A percentile compares a stretch with the other conserved stretches of the same genome.
These are phyloP conservation scores for Fraxinus baroniana DNA, from an alignment of 305 asterid species.

Conservation along the genomic window DNA sequence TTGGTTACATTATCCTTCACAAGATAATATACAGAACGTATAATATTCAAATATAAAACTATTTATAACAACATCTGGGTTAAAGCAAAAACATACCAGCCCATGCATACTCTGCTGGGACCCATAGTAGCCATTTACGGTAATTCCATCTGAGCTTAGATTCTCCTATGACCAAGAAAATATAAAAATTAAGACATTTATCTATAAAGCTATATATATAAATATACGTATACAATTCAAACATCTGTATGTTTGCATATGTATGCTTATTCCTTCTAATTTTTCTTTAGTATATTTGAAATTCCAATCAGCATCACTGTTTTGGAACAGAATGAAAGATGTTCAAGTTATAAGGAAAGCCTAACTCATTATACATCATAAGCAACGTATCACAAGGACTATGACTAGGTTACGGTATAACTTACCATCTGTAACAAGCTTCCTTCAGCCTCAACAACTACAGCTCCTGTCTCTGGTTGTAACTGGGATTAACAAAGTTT, in stretches of 20 bases:
- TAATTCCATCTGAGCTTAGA: slow-evolving; percentile 58
- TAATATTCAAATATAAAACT: no score
- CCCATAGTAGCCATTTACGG: slow-evolving; percentile 75
- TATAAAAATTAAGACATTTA: background rate
- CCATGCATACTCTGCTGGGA: slow-evolving; percentile 86
- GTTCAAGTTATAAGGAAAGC: background rate
- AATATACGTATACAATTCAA: background rate
- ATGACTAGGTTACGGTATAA: slow-evolving; percentile 12
- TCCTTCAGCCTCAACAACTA: slow-evolving; percentile 51
- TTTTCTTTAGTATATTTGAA: background rate
- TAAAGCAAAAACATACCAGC: slow-evolving; percentile 46
- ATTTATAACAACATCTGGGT: no score
- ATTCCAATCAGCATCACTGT: background rate
- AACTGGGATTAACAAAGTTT: slow-evolving; percentile 38
- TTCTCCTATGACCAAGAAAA: slow-evolving; percentile 51
- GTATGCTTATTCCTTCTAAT: slow-evolving; percentile 6
- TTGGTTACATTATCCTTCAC: no score
- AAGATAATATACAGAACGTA: no score
- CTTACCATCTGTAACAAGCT: slow-evolving; percentile 69
- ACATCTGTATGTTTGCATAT: background rate
- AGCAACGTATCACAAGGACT: background rate
- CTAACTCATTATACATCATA: background rate
- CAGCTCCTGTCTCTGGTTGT: slow-evolving; percentile 62
- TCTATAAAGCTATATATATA: background rate
- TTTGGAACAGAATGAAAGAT: background rate